A percentile compares a stretch with the other conserved stretches of the same genome.
Conservation (phyloP, 192 early-diverging fungal species). For the Backusella morwellensis region DNA sequence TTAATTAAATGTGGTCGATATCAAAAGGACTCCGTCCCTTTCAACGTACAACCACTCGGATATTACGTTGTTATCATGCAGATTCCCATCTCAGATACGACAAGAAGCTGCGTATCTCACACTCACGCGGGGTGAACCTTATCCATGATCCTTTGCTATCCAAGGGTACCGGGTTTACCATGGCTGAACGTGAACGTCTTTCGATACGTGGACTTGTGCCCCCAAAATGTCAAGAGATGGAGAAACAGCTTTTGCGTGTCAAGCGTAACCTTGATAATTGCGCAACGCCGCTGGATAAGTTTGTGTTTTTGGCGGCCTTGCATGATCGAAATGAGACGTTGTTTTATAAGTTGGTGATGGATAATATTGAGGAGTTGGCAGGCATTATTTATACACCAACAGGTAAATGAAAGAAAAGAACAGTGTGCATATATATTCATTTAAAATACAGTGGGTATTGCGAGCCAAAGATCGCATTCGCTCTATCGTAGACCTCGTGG, state of each 20-base stretch:
- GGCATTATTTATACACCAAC: constrained; percentile 43
- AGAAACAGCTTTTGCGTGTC: constrained; percentile 42
- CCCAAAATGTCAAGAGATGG: constrained; percentile 51
- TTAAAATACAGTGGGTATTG: constrained; percentile 38
- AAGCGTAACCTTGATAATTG: constrained; percentile 48
- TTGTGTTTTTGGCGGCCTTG: constrained; percentile 79
- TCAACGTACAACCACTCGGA: background rate
- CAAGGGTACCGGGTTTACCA: constrained; percentile 48
- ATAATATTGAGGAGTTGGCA: constrained; percentile 68
- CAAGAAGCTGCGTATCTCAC: constrained; percentile 23
- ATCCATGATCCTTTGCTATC: constrained; percentile 51
- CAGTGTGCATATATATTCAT: background rate
- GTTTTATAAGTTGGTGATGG: constrained; percentile 79
- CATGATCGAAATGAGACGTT: constrained; percentile 76
- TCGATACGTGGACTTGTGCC: constrained; percentile 52
- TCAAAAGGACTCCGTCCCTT: background rate
- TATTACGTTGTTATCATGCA: background rate
- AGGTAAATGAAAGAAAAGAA: background rate
- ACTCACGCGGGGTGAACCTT: constrained; percentile 42
- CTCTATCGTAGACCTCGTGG: constrained; percentile 49
- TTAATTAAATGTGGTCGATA: background rate
- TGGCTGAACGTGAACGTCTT: constrained; percentile 49
- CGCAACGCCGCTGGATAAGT: constrained; percentile 69
- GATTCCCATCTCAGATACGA: constrained; percentile 4
- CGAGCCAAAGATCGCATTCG: constrained; percentile 45